Conservation (phyloP, 2,329 filamentous ascomycete species). For the Thelonectria olida region DNA sequence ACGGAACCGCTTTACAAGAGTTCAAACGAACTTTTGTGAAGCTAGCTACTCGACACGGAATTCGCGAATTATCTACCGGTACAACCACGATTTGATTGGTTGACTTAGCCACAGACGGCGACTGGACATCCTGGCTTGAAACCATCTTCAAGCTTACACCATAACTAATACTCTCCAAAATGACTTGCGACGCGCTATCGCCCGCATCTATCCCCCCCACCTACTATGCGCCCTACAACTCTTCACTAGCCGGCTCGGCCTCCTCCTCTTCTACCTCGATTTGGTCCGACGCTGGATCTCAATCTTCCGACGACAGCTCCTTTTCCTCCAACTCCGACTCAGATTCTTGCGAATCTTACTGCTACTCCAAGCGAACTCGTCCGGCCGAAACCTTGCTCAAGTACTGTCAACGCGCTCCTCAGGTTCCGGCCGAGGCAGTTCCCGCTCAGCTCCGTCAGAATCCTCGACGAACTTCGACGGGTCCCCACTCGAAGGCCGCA, state of each 20-base stretch:
- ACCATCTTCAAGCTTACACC: slow-evolving; percentile 39
- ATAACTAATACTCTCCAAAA: slow-evolving; percentile 57
- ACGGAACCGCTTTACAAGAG: slow-evolving; percentile 51
- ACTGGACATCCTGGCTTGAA: slow-evolving; percentile 57
- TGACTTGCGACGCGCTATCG: slow-evolving; percentile 65
- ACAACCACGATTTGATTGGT: slow-evolving; percentile 56
- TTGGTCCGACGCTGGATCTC: slow-evolving; percentile 78
- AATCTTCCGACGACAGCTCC: slow-evolving; percentile 75
- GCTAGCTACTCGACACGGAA: slow-evolving; percentile 50
- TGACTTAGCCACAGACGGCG: slow-evolving; percentile 62
- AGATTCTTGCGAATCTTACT: slow-evolving; percentile 57
- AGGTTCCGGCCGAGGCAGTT: slow-evolving; percentile 55
- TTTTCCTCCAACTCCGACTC: slow-evolving; percentile 68
- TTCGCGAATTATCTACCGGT: slow-evolving; percentile 45
- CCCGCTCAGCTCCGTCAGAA: slow-evolving; percentile 72
- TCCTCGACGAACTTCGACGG: slow-evolving; percentile 65
- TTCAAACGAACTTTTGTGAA: slow-evolving; percentile 50
- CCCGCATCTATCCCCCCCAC: slow-evolving; percentile 57
- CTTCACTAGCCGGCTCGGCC: slow-evolving; percentile 77
- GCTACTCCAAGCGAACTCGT: slow-evolving; percentile 42
- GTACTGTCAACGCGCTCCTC: slow-evolving; percentile 34
- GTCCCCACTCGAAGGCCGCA: slow-evolving; percentile 64
- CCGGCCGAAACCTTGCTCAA: slow-evolving; percentile 35
- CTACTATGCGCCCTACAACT: slow-evolving; percentile 70
- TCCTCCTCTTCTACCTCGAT: slow-evolving; percentile 81